Evolutionary conservation across 2,329 filamentous ascomycete genomes (phyloP), one percentile per base, ranked within the genome.

Genomic region (Diaporthe velutina): DNA sequence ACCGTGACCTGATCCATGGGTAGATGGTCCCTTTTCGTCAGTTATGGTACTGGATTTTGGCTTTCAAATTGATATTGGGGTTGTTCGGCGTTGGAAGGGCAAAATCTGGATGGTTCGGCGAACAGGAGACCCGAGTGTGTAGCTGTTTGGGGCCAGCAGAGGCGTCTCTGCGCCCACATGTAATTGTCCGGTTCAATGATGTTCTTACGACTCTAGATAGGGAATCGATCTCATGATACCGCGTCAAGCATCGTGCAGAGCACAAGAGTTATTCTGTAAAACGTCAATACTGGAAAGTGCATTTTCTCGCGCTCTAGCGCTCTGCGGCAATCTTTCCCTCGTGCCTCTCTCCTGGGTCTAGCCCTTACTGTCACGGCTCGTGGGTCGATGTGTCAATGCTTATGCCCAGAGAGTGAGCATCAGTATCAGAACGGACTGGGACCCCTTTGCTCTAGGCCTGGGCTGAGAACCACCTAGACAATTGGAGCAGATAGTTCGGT

Each of bases 1-100:
- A 87, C 86, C 98, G 74, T 90, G 95, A 54, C 96, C 93, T 75
- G 33, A 97, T 80, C 95, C 95, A 3, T 91, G 91, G 91, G 70
- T 88, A 87, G 67, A 96, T 96, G 83, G 91, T 9, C 7, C 13
- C 7, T 45, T 13, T 30, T 40, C 35, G 22, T 38, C 25, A 5
- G 25, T 64, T 45, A 13, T 33, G 45, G 4, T 19, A 33, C 38
- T 68, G n/a, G 15, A 30, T 61, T 42, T 8, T 60, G 25, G 30
- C 60, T 45, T 35, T 17, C n/a, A 38, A 12, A 19, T 64, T 5
- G 45, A 7, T 25, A 1, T 28, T 68, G 52, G 48, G 45, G 15
- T 17, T 68, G 64, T 54, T 54, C 25, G 68, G 55, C 68, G 68
- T 71, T 71, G 38, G 38, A 42, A n/a, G 52, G 28, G 35, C 19